Percentiles rank a stretch among this genome's conserved stretches.
Evolutionary conservation across 768 basidiomycete species (phyloP).

Genomic region (Aureoboletus auriporus): DNA sequence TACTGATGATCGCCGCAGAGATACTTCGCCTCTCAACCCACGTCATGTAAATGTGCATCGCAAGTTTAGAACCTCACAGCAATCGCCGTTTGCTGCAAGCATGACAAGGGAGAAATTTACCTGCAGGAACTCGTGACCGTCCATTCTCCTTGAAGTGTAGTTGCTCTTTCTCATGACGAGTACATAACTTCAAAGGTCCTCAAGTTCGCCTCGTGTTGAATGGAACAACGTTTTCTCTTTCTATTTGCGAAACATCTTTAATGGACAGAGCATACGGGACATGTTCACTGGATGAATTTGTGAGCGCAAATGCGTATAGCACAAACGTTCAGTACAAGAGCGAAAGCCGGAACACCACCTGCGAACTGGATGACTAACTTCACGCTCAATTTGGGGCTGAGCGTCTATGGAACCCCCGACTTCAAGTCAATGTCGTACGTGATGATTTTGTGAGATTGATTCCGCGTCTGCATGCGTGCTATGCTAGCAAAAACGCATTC

Average conservation of each 20-base stretch:
- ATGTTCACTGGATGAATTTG: constrained; percentile 36
- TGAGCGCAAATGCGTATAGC: constrained; percentile 24
- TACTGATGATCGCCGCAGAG: constrained; percentile 21
- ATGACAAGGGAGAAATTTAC: constrained; percentile 43
- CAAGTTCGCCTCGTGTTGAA: constrained; percentile 42
- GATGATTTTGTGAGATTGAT: not conserved
- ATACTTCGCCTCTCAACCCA: constrained; percentile 28
- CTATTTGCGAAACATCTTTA: constrained; percentile 29
- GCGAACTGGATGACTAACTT: constrained; percentile 16
- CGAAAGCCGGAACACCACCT: constrained; percentile 35
- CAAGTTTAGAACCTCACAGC: constrained; percentile 35
- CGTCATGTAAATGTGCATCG: constrained; percentile 26
- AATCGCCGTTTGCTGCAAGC: constrained; percentile 41
- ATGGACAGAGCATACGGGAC: constrained; percentile 32
- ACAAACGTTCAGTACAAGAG: constrained; percentile 28
- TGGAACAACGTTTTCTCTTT: constrained; percentile 36
- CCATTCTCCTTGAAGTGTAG: not conserved
- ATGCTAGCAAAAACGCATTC: too few relatives aligned
- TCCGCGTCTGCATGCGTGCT: too few relatives aligned
- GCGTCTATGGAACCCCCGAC: too few relatives aligned
- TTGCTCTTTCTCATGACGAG: constrained; percentile 1
- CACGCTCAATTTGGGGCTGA: not conserved
- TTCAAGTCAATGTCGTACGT: not conserved
- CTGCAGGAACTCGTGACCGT: constrained; percentile 33
- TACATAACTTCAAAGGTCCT: constrained; percentile 27